Conservation (phyloP, 495 filamentous ascomycete genomes). For the Evernia prunastri region DNA sequence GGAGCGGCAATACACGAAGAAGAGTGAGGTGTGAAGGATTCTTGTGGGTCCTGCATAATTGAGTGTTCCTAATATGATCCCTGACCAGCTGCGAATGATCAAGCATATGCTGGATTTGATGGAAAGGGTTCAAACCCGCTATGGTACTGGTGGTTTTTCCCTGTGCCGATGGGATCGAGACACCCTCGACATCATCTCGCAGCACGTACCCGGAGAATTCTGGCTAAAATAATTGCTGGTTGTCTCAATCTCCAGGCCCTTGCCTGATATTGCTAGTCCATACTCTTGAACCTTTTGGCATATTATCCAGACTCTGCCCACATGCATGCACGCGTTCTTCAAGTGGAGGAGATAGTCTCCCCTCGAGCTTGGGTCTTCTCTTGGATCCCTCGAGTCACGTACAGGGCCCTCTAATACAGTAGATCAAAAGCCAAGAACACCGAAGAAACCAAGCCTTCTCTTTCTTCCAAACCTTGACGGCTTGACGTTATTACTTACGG, state of each 20-base stretch:
- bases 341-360: background rate
- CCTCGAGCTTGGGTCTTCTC: background rate
- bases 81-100: background rate
- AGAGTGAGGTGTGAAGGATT: background rate
- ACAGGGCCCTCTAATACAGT: background rate
- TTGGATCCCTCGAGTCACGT: background rate
- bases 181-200: background rate
- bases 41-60: background rate
- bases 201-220: background rate
- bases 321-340: background rate
- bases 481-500: too few relatives aligned
- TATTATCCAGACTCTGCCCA: background rate
- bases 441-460: too few relatives aligned
- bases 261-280: background rate
- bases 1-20: constrained; percentile 1
- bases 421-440: too few relatives aligned
- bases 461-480: too few relatives aligned
- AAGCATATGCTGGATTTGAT: background rate
- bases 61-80: background rate
- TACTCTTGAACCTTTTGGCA: background rate
- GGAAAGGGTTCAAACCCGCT: background rate
- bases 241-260: background rate
- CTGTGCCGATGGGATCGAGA: background rate
- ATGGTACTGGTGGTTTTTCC: background rate
- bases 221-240: too few relatives aligned